A percentile compares a stretch with the other conserved stretches of the same genome.
Conservation (phyloP, 2,329 filamentous ascomycete species). For the Paradendryphiella salina region DNA sequence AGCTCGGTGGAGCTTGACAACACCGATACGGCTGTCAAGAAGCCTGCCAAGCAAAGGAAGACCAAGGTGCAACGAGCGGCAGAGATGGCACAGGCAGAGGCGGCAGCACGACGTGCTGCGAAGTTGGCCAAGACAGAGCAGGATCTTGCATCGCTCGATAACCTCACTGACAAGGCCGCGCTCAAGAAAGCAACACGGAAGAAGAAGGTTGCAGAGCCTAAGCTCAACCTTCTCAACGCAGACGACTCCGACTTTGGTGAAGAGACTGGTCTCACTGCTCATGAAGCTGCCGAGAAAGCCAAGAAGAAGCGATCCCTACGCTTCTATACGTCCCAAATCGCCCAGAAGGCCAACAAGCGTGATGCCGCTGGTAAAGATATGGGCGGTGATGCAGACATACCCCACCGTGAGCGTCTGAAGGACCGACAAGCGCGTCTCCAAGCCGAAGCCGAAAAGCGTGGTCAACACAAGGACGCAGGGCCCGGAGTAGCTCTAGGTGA, state of each 20-base stretch:
- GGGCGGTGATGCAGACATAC: constrained; percentile 80
- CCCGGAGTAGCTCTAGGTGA: constrained; percentile 67
- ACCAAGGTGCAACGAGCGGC: constrained; percentile 56
- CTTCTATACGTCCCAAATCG: constrained; percentile 98
- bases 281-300: constrained; percentile 83
- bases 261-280: constrained; percentile 75
- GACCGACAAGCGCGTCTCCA: constrained; percentile 87
- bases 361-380: constrained; percentile 71
- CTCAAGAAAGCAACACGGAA: constrained; percentile 55
- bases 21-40: constrained; percentile 33
- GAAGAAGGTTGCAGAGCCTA: constrained; percentile 28
- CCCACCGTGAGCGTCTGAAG: constrained; percentile 82
- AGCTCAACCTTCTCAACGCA: constrained; percentile 50
- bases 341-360: constrained; percentile 89
- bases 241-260: constrained; percentile 92
- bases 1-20: constrained; percentile 38
- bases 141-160: constrained; percentile 71
- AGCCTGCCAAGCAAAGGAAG: constrained; percentile 49
- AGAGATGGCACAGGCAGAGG: constrained; percentile 58
- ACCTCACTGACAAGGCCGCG: constrained; percentile 57
- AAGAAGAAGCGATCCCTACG: constrained; percentile 87
- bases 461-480: constrained; percentile 60
- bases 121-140: constrained; percentile 64
- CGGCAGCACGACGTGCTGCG: constrained; percentile 58
- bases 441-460: constrained; percentile 83